Conservation (phyloP, 805 yeast genomes). For the Lipomyces mesembrius region DNA sequence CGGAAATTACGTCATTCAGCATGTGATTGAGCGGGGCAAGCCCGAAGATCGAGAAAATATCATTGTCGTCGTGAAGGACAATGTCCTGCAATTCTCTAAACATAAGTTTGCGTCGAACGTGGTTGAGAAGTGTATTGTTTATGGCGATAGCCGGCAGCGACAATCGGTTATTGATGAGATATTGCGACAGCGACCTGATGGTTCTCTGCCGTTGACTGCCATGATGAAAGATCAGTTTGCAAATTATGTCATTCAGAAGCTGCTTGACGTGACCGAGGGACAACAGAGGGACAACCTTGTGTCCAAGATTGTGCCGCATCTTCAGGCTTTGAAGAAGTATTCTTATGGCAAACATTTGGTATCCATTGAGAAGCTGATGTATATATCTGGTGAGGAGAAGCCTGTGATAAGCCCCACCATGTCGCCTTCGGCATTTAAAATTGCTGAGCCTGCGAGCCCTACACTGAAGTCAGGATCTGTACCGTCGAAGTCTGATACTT, state of each 20-base stretch:
- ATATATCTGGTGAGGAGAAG: conserved; percentile 25
- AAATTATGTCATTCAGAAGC: conserved; percentile 93
- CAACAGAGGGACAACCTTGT: conserved; percentile 72
- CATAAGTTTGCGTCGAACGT: conserved; percentile 98
- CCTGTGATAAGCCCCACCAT: neutral
- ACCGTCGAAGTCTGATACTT: neutral
- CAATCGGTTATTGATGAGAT: conserved; percentile 67
- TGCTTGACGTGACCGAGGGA: conserved; percentile 79
- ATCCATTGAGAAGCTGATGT: conserved; percentile 37
- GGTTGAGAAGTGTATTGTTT: conserved; percentile 87
- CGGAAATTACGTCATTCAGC: conserved; percentile 97
- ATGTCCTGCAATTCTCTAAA: conserved; percentile 81
- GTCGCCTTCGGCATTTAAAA: conserved; percentile 12
- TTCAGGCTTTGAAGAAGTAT: conserved; percentile 71
- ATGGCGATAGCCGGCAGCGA: conserved; percentile 69
- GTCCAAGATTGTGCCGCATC: conserved; percentile 74
- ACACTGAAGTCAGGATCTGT: conserved; percentile 16
- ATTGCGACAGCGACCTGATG: conserved; percentile 46
- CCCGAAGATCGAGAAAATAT: conserved; percentile 62
- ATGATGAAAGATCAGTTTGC: conserved; percentile 99
- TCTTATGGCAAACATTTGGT: conserved; percentile 72
- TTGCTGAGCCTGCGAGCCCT: conserved; percentile 5
- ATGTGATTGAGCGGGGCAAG: conserved; percentile 81
- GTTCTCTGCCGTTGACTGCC: conserved; percentile 56
- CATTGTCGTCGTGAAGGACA: conserved; percentile 67